Evolutionary conservation across 129 eudicot genomes (phyloP).

Genomic region (Centrapalus pauciflorus): DNA sequence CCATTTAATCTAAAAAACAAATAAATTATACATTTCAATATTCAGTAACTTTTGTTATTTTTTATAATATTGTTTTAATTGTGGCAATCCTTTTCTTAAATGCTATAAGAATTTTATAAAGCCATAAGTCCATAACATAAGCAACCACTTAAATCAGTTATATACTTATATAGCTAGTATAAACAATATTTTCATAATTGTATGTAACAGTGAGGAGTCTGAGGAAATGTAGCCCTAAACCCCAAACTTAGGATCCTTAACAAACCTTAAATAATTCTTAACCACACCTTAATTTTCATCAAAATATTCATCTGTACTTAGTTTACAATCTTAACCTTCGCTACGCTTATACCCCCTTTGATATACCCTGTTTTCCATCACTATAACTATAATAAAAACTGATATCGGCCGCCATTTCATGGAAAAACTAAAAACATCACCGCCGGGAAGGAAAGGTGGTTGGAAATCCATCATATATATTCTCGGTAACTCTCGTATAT

Average conservation of each 20-base stretch:
- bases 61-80: too few species aligned
- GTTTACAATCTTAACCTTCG: conserved; percentile 5
- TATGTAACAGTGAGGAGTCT: too few species aligned
- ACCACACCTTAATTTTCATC: conserved; percentile 1
- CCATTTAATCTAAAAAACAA: too few species aligned
- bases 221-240: conserved; percentile 4
- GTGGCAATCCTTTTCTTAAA: too few species aligned
- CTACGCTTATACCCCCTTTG: conserved; percentile 13
- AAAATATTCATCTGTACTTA: not conserved
- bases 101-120: too few species aligned
- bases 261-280: conserved; percentile 7
- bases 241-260: conserved; percentile 22
- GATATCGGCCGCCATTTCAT: conserved; percentile 22
- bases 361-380: not conserved
- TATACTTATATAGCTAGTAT: too few species aligned
- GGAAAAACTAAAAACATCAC: conserved; percentile 16
- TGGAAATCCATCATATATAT: conserved; percentile 65
- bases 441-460: conserved; percentile 40
- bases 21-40: too few species aligned
- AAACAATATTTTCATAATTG: too few species aligned
- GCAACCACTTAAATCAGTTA: too few species aligned
- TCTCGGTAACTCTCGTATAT: conserved; percentile 36
- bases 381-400: conserved; percentile 8
- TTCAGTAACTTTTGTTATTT: too few species aligned
- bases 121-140: too few species aligned